Percentiles rank a stretch among this genome's conserved stretches.
These are phyloP conservation scores for Beauveria rudraprayagi DNA, from an alignment of 2,329 filamentous ascomycete species.

Conservation along the genomic window DNA sequence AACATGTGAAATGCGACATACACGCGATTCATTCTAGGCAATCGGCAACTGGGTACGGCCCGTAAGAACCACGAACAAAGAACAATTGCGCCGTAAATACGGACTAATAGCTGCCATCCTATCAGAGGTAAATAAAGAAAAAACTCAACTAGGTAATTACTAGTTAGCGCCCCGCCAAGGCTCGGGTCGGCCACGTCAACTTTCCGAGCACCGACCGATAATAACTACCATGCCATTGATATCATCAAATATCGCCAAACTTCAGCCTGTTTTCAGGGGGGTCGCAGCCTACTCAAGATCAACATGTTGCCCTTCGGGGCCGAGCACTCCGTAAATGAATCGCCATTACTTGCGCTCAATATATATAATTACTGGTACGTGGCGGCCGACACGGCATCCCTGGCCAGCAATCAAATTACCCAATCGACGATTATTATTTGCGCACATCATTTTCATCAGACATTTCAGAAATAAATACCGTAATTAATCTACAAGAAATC, in stretches of 20 bases:
- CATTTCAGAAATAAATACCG: background rate
- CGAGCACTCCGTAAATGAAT: no score
- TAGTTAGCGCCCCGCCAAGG: background rate
- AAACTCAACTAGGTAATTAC: background rate
- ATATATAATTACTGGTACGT: background rate
- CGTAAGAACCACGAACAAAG: no score
- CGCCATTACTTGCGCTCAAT: background rate
- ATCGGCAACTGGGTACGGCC: no score
- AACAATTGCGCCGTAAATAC: no score
- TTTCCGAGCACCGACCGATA: background rate
- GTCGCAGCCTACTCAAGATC: background rate
- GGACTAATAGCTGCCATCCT: no score
- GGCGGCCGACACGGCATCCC: background rate
- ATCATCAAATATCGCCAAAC: background rate
- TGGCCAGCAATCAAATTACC: background rate
- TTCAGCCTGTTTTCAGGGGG: no score
- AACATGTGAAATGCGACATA: no score
- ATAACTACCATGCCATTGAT: background rate
- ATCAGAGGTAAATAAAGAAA: background rate
- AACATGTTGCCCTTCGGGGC: background rate
- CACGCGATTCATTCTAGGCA: no score
- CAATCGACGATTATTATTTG: background rate
- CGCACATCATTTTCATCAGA: background rate
- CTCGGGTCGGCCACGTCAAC: background rate
- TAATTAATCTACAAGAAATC: constrained; percentile 33